Evolutionary conservation across 768 basidiomycete species (phyloP), one percentile per base, ranked within the genome.

Genomic region (Scleroderma bovista): DNA sequence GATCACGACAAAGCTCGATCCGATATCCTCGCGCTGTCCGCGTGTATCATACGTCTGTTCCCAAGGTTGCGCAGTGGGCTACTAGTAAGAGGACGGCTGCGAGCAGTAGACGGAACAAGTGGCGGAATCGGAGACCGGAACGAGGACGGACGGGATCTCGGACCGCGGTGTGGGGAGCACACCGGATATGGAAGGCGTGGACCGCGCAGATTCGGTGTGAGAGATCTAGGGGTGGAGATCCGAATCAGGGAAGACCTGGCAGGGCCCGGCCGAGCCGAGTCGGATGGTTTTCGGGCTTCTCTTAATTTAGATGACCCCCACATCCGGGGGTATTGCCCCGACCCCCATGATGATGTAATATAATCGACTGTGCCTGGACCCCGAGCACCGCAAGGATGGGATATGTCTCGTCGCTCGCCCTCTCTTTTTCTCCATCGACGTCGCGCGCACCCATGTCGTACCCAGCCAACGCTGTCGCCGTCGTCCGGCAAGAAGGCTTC

Each of bases 401-500:
- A 12, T 40, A 40, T 40, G 19, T 23, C 41, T 13, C 22, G 15
- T 29, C 12, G 23, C n/a, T 15, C 11, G 16, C 24, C 23, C 24
- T 43, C 16, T 42, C 23, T 8, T n/a, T 15, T 8, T 29, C 39
- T 3, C 11, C 11, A 16, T 24, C 23, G 16, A 43, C 22, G 41
- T 7, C n/a, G 12, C 24, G 11, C 22, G 15, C 20, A 13, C n/a
- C n/a, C n/a, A 43, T 43, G 41, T 23, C 41, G 5, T 43, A 43
- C 24, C 5, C 41, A 16, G 6, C 34, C 34, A 3, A 13, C 4
- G 34, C 34, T 6, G 34, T 23, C 4, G 11, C 61, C 39, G 57
- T 66, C 51, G 62, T 87, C 55, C 73, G 85, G 52, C 81, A 85
- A 61, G 83, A 88, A 69, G 87, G 88, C 58, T 89, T 89, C 64